Evolutionary conservation across 495 filamentous ascomycete species (phyloP), one percentile per base, ranked within the genome.

Genomic region (Annulohypoxylon stygium): DNA sequence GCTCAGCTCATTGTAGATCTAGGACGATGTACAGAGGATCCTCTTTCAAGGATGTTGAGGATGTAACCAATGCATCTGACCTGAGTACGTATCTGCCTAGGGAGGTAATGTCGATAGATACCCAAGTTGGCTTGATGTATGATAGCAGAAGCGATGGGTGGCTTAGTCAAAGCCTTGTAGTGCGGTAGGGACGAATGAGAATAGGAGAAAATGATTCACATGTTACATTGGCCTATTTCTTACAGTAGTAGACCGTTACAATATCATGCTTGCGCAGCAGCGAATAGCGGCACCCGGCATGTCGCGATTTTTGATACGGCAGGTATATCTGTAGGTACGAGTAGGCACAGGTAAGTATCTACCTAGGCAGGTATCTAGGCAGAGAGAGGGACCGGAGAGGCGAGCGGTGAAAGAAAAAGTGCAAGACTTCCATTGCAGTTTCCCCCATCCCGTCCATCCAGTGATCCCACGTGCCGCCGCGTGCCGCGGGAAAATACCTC

Each of bases 381-480:
- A 34, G 14, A 23, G 6, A 7, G 25, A 48, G 3, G 9, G 1
- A 10, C 18, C 6, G 4, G 14, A 51, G 37, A 5, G 11, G 30
- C 23, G 20, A 59, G 60, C 54, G 61, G 61, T 65, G 61, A 61
- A 48, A 65, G 54, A 37, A 61, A 39, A 39, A 7, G 11, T 12
- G 11, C 36, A 3, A 10, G 34, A 59, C 50, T 20, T 30, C 53
- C 33, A 53, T 65, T 54, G 41, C 55, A 14, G 54, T 7, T 70
- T 53, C 60, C 43, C 25, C 61, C 61, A 58, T 65, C 65, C 65
- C 34, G 12, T 65, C 54, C 65, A 57, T 63, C 63, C 50, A 58
- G 48, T 11, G 26, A 63, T 73, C 66, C 71, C 71, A 74, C 71
- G 71, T 74, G 66, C 66, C 55, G 39, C 33, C 53, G 60, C 37